Evolutionary conservation across 768 basidiomycete species (phyloP).

Genomic region (Suillus weaverae): DNA sequence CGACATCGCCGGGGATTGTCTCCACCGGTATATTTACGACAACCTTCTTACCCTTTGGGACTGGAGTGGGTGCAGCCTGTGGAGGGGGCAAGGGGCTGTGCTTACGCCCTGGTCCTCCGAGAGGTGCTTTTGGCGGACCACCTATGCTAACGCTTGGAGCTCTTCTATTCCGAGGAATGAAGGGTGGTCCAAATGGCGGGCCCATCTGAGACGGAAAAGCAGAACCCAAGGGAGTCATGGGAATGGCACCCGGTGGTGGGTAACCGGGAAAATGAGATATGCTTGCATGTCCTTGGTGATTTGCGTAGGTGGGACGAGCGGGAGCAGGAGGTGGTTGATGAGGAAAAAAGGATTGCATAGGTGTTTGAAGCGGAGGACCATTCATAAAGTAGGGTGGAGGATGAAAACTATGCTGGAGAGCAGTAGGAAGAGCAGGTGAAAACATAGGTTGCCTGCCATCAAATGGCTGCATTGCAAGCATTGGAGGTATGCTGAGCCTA

Average conservation of each 20-base stretch:
- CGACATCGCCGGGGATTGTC: conserved; percentile 40
- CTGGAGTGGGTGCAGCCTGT: conserved; percentile 31
- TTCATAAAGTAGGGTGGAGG: conserved; percentile 48
- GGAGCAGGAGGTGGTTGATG: conserved; percentile 50
- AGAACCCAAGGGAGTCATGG: conserved; percentile 60
- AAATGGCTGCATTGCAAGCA: conserved; percentile 54
- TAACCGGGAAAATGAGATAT: conserved; percentile 66
- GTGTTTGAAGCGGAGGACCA: conserved; percentile 59
- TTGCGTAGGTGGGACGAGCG: conserved; percentile 47
- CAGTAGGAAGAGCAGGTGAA: conserved; percentile 65
- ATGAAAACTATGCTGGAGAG: conserved; percentile 57
- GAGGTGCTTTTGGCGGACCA: conserved; percentile 83
- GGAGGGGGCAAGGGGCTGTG: conserved; percentile 59
- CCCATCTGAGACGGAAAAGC: conserved; percentile 55
- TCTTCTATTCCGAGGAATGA: conserved; percentile 61
- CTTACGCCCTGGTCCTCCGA: conserved; percentile 80
- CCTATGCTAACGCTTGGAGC: conserved; percentile 71
- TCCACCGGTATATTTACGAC: conserved; percentile 75
- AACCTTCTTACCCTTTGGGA: conserved; percentile 62
- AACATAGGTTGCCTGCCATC: conserved; percentile 50
- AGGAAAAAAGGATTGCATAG: conserved; percentile 70
- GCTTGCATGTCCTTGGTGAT: conserved; percentile 58
- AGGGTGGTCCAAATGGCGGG: conserved; percentile 47
- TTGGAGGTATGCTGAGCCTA: conserved; percentile 57
- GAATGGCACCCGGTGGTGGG: conserved; percentile 52